Percentiles rank a stretch among this genome's conserved stretches.
phyloP scores from a whole-genome alignment of 129 eudicot genomes.

The Centella asiatica region DNA sequence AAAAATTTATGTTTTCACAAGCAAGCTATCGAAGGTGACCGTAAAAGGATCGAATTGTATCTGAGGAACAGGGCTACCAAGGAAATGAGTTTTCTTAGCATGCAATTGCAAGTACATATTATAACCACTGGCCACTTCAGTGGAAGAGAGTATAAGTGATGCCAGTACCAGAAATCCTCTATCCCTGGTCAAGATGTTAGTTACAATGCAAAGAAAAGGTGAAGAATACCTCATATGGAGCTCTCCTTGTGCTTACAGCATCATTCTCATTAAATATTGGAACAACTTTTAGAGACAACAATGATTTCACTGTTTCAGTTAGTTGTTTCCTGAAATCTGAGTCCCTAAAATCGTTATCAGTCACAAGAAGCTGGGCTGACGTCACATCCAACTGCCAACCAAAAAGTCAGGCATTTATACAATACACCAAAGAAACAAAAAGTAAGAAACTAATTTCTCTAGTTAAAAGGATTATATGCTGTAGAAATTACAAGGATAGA shows the following conservation, averaged over 20 bases:
- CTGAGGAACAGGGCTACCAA: no score
- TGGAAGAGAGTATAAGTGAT: background rate
- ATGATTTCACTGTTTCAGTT: slow-evolving; percentile 64
- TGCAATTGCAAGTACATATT: background rate
- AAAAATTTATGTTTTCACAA: no score
- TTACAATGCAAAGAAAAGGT: slow-evolving; percentile 1
- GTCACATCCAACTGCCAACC: slow-evolving; percentile 67
- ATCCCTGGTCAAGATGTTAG: background rate
- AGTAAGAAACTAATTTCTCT: background rate
- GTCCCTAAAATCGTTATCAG: slow-evolving; percentile 88
- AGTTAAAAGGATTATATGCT: background rate
- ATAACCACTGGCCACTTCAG: background rate
- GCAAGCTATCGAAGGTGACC: no score
- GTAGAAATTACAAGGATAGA: background rate
- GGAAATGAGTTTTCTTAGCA: background rate
- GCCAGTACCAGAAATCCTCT: background rate
- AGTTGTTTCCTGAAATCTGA: slow-evolving; percentile 70
- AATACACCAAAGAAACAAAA: slow-evolving; percentile 1
- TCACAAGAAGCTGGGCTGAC: slow-evolving; percentile 88
- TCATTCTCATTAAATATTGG: slow-evolving; percentile 92
- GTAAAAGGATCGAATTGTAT: no score
- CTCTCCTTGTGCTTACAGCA: slow-evolving; percentile 87
- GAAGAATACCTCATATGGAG: slow-evolving; percentile 81
- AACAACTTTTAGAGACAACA: slow-evolving; percentile 55
- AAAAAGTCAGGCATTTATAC: slow-evolving; percentile 8